These are phyloP conservation scores for Colletotrichum gigasporum DNA, from an alignment of 2,329 filamentous ascomycete genomes.

Conservation along the genomic window DNA sequence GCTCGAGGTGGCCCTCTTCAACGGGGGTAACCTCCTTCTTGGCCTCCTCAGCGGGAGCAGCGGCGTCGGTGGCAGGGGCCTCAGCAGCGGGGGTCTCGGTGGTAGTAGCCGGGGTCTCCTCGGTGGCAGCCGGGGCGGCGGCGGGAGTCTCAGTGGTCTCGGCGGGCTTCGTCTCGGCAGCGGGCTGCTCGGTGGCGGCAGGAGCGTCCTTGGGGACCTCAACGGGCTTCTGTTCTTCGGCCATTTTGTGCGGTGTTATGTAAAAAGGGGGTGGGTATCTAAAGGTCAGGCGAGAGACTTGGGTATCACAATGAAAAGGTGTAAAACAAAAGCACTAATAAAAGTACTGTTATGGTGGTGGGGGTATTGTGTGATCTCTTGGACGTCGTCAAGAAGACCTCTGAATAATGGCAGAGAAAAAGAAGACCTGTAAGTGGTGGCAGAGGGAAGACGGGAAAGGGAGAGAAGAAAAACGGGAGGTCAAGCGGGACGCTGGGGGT, in stretches of 20 bases:
- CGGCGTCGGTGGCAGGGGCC: constrained; percentile 45
- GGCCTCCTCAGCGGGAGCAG: constrained; percentile 50
- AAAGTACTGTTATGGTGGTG: constrained; percentile 38
- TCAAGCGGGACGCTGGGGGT: constrained; percentile 42
- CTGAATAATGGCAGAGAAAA: constrained; percentile 40
- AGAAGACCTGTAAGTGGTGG: constrained; percentile 39
- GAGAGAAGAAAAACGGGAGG: constrained; percentile 41
- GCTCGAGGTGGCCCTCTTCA: constrained; percentile 84
- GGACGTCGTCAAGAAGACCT: constrained; percentile 43
- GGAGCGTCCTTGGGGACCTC: constrained; percentile 65
- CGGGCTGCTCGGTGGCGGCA: constrained; percentile 50
- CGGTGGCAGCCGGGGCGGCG: constrained; percentile 46
- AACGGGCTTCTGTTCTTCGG: constrained; percentile 77
- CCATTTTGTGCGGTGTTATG: constrained; percentile 65
- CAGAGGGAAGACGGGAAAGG: constrained; percentile 41
- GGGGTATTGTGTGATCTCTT: constrained; percentile 2
- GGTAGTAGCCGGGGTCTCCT: constrained; percentile 46
- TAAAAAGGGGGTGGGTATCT: constrained; percentile 48
- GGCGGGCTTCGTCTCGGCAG: constrained; percentile 45
- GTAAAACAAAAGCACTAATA: constrained; percentile 46
- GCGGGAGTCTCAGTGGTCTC: constrained; percentile 40
- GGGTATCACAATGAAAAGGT: constrained; percentile 63
- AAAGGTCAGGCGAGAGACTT: constrained; percentile 46
- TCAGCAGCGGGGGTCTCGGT: constrained; percentile 52
- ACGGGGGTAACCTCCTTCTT: constrained; percentile 72